These are phyloP conservation scores for Alternaria sp. DNA, from an alignment of 2,329 filamentous ascomycete genomes.

Conservation along the genomic window DNA sequence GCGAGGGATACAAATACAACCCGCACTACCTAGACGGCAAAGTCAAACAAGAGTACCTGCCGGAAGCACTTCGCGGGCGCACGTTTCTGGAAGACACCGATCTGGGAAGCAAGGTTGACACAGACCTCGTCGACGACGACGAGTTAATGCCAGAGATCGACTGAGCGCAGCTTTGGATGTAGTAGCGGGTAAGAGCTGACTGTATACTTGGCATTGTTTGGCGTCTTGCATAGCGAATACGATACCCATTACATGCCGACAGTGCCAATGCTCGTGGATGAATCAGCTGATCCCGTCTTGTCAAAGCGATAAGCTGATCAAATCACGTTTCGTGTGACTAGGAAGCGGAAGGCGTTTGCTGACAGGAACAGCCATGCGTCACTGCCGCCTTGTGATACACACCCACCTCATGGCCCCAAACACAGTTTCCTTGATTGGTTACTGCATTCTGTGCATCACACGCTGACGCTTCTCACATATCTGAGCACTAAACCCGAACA, in stretches of 20 bases:
- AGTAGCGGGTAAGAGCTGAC: not conserved
- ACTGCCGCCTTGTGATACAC: not conserved
- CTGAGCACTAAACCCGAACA: not conserved
- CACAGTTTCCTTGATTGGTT: not conserved
- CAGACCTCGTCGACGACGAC: conserved; percentile 38
- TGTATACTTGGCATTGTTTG: not conserved
- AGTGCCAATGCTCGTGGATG: accelerated
- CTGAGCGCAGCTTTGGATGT: not conserved
- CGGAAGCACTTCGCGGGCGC: conserved; percentile 72
- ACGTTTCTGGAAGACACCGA: conserved; percentile 81
- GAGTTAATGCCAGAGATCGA: conserved; percentile 36
- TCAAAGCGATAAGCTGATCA: not conserved
- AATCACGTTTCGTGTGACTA: too few relatives aligned
- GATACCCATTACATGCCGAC: conserved; percentile 1
- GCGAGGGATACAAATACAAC: conserved; percentile 94
- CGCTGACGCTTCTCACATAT: not conserved
- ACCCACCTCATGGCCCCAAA: not conserved
- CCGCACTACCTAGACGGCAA: conserved; percentile 84
- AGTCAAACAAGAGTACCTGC: conserved; percentile 90
- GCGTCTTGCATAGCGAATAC: not conserved
- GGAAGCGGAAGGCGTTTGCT: not conserved
- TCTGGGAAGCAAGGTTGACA: conserved; percentile 78
- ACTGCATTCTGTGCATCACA: not conserved
- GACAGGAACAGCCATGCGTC: not conserved
- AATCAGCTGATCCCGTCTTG: not conserved